A percentile compares a stretch with the other conserved stretches of the same genome.
Evolutionary conservation across 371 early-diverging fungal species (phyloP).

Genomic region (Encephalitozoon hellem): DNA sequence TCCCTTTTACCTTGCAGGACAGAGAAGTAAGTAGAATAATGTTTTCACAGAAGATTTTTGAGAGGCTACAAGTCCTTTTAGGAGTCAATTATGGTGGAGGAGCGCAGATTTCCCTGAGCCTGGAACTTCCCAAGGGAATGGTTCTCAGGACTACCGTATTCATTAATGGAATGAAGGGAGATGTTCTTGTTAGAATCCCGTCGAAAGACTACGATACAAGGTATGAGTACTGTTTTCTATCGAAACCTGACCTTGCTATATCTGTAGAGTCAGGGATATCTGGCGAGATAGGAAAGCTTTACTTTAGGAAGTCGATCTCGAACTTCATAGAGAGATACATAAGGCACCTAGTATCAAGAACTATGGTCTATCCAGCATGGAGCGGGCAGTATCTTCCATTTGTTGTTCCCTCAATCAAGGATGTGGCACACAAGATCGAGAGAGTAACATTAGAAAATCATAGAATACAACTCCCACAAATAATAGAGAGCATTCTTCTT

Average conservation of each 20-base stretch:
- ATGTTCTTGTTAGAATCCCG: conserved; percentile 53
- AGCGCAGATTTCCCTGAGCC: conserved; percentile 44
- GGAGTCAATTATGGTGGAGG: conserved; percentile 44
- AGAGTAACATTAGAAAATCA: conserved; percentile 27
- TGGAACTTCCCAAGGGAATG: conserved; percentile 50
- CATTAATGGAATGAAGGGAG: conserved; percentile 48
- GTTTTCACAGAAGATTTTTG: conserved; percentile 27
- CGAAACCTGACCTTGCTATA: conserved; percentile 51
- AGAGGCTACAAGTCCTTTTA: conserved; percentile 42
- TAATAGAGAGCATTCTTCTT: conserved; percentile 32
- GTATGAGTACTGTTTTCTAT: conserved; percentile 54
- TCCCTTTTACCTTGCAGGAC: not conserved
- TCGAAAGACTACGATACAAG: conserved; percentile 55
- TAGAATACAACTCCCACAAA: conserved; percentile 13
- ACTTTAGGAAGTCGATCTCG: conserved; percentile 47
- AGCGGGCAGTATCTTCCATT: conserved; percentile 48
- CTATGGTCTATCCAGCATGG: conserved; percentile 55
- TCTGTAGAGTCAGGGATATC: conserved; percentile 44
- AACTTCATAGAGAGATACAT: conserved; percentile 40
- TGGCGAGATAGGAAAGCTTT: conserved; percentile 38
- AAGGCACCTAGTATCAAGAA: conserved; percentile 34
- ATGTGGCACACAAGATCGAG: conserved; percentile 22
- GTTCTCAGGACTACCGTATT: conserved; percentile 33
- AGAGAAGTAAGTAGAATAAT: not conserved
- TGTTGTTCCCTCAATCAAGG: conserved; percentile 43